A percentile compares a stretch with the other conserved stretches of the same genome.
Conservation (phyloP, 768 basidiomycete species). For the Rhizopogon vesiculosus region DNA sequence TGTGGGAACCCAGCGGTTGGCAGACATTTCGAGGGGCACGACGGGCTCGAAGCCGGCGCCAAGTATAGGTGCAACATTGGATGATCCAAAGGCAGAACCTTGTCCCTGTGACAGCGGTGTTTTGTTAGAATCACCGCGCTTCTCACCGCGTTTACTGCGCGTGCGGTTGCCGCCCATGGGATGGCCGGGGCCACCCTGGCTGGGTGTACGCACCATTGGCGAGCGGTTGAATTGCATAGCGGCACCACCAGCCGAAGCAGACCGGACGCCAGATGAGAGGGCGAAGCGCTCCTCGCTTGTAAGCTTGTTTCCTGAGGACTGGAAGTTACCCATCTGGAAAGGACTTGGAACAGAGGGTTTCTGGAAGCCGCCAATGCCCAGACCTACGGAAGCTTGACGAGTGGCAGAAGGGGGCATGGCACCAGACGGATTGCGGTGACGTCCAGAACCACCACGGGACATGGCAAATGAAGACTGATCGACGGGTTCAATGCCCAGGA, state of each 20-base stretch:
- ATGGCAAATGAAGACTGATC: constrained; percentile 48
- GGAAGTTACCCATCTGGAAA: constrained; percentile 70
- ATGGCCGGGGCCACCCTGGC: constrained; percentile 53
- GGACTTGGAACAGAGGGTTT: constrained; percentile 26
- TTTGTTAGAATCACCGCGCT: constrained; percentile 57
- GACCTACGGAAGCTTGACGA: constrained; percentile 48
- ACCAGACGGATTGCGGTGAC: constrained; percentile 44
- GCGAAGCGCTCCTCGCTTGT: constrained; percentile 69
- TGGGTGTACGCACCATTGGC: constrained; percentile 67
- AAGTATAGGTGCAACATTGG: constrained; percentile 25
- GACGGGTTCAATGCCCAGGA: constrained; percentile 83
- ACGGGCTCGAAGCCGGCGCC: constrained; percentile 54
- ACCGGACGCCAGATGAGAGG: constrained; percentile 38
- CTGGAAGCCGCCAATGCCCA: constrained; percentile 32
- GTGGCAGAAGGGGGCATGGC: constrained; percentile 36
- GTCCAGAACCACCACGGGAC: constrained; percentile 61
- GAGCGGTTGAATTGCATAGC: constrained; percentile 49
- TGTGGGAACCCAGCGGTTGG: constrained; percentile 74
- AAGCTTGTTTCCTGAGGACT: constrained; percentile 48
- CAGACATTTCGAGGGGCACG: constrained; percentile 71
- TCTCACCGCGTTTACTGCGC: constrained; percentile 81
- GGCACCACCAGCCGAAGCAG: constrained; percentile 50
- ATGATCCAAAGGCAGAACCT: constrained; percentile 26
- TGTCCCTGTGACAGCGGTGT: constrained; percentile 33
- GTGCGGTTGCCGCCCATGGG: constrained; percentile 54